Percentiles rank a stretch among this genome's conserved stretches.
phyloP scores from a whole-genome alignment of 371 early-diverging fungal species.

The Circinella minor region DNA sequence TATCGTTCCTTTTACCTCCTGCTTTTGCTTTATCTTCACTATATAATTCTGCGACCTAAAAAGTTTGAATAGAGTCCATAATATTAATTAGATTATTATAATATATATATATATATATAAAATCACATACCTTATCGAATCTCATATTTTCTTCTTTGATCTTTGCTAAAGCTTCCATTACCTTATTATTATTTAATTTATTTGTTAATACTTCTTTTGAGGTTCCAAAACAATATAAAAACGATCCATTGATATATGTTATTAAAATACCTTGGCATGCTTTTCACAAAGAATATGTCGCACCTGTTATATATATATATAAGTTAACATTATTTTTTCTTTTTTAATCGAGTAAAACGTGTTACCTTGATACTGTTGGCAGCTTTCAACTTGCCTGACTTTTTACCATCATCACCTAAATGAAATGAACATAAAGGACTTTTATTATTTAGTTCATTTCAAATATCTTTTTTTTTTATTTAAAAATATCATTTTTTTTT shows the following conservation, averaged over 20 bases:
- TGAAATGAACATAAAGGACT: neutral
- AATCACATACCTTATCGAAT: slow-evolving; percentile 65
- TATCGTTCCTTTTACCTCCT: slow-evolving; percentile 41
- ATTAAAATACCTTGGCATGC: slow-evolving; percentile 64
- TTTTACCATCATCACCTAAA: slow-evolving; percentile 35
- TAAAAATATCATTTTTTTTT: neutral
- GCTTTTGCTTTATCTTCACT: slow-evolving; percentile 90
- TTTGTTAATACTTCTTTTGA: neutral
- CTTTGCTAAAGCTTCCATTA: slow-evolving; percentile 65
- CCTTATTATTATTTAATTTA: slow-evolving; percentile 17
- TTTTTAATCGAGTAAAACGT: neutral
- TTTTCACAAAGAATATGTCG: slow-evolving; percentile 90
- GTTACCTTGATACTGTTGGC: slow-evolving; percentile 74
- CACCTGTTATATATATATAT: slow-evolving; percentile 42
- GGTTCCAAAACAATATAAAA: too few relatives aligned
- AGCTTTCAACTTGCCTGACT: slow-evolving; percentile 72
- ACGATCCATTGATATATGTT: slow-evolving; percentile 1
- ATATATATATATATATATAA: too few relatives aligned
- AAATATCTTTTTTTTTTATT: too few relatives aligned
- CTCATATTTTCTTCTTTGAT: slow-evolving; percentile 60
- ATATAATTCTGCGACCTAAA: slow-evolving; percentile 79
- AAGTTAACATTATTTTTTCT: neutral
- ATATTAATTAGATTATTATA: neutral
- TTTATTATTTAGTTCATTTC: too few relatives aligned
- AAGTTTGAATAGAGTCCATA: neutral